Base-by-base conservation (phyloP, 768 basidiomycete genomes). In the Suillus americanus region DNA sequence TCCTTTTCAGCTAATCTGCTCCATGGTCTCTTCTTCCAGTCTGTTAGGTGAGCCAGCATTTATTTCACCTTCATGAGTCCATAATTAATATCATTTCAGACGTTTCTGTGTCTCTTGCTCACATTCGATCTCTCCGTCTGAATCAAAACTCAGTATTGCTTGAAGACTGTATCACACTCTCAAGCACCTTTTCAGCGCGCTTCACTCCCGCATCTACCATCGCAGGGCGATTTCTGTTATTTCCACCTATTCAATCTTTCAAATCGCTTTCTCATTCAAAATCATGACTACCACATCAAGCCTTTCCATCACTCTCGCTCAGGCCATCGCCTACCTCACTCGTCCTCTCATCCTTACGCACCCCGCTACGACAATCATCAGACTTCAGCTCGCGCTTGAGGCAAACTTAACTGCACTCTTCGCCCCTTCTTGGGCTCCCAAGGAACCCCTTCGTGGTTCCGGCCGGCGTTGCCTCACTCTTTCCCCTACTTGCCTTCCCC, bases 401-500 rank as follows among this genome's bases (percentile, higher is more conserved):
- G 83, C 86, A 50, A 90, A 90, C 81, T 83, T 93, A 70, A 86
- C 82, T 28, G 83, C 89, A 43, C 83, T 88, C 65, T 92, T 85
- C 71, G 85, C 87, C 45, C 77, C 88, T 50, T 83, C 86, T 12
- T 93, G 91, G 91, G 78, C 77, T 55, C 82, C 85, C 5, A 77
- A 81, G 33, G 85, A 91, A 61, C 90, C 90, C 51, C 79, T 86
- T 55, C 83, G 84, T 65, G 86, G 89, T 60, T 89, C 89, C 23
- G 87, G 86, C 59, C 87, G 86, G 63, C 89, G 91, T 71, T 89
- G 87, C 79, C 85, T 92, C 69, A 83, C 89, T 61, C 82, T 94
- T 62, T 89, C 91, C 5, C 90, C 90, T 13, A 72, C 77, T 66
- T 85, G 85, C 69, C 82, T 87, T 2, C 92, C 92, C 28, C 91